Base-by-base conservation (phyloP, 345 rosid species). In the Boechera retrofracta region DNA sequence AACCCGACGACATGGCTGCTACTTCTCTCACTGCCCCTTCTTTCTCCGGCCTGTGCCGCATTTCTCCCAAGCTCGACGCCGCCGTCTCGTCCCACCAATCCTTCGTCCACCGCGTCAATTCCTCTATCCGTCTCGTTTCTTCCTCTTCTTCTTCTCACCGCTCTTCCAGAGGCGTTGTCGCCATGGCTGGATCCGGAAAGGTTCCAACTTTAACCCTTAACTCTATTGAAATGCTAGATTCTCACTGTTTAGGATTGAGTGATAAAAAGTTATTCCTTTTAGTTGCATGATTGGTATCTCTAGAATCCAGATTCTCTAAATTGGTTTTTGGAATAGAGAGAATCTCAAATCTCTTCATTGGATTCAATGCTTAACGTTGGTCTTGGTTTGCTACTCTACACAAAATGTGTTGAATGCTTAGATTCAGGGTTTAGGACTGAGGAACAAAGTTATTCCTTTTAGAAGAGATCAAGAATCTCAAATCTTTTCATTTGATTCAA, bases 121-220 rank as follows among this genome's bases (percentile, higher is more conserved):
- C 86, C 32, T 84, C 88, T 60, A 69, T 82, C 81, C 89, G 88
- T 60, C 69, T 86, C 74, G 65, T 82, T 47, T 76, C 89, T 26
- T 55, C 91, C 68, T 74, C 92, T 16, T 53, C 89, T 79, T 47
- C 91, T 69, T 71, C 92, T 60, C 83, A 83, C 11, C 91, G 83
- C 33, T 84, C 91, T 68, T 83, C 81, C 21, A 77, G 88, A 72
- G 77, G 83, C 49, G 91, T 87, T 64, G 84, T 87, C 45, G 87
- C 97, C 72, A 93, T 93, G 96, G 96, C 99, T 39, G 91, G 96
- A 78, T 83, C 93, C 64, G 98, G 98, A 82, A 93, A 87, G 90
- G 99, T 56, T 67, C 67, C 39, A 15, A 18, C 64, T 62, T 62
- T 1, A 18, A 38, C 35, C 57, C 3, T 52, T 2, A 2, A 16